Conservation (phyloP, 176 grass and related monocot species). For the Phoenix roebelenii region DNA sequence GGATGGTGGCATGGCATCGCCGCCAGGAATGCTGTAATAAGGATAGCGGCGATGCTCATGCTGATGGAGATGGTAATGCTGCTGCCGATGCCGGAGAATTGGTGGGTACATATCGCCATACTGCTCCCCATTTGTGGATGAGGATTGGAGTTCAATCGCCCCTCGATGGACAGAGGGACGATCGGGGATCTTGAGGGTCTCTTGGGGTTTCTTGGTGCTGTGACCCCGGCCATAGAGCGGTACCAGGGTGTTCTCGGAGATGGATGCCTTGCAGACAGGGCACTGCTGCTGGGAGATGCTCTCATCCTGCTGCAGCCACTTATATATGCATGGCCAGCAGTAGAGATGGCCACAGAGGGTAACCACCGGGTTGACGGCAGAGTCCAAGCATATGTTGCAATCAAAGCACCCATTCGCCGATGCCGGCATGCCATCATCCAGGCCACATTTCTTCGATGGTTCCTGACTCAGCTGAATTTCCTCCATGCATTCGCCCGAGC, state of each 20-base stretch:
- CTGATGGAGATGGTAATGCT: neutral
- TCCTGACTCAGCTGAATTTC: too few relatives aligned
- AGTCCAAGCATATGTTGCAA: conserved; percentile 92
- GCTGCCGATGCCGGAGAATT: neutral
- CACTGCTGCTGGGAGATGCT: conserved; percentile 27
- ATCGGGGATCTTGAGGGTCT: conserved; percentile 20
- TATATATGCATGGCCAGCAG: conserved; percentile 98
- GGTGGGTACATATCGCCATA: too few relatives aligned
- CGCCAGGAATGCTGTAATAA: too few relatives aligned
- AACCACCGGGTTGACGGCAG: conserved; percentile 66
- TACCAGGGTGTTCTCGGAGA: conserved; percentile 44
- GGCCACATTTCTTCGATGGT: too few relatives aligned
- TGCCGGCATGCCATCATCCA: too few relatives aligned
- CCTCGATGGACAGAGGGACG: conserved; percentile 16
- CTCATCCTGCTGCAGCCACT: conserved; percentile 54
- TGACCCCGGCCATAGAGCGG: conserved; percentile 84
- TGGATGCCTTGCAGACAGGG: conserved; percentile 73
- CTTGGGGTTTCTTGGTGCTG: conserved; percentile 17
- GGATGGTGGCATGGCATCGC: neutral
- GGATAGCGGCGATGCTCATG: neutral
- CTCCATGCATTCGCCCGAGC: too few relatives aligned
- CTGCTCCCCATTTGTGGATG: too few relatives aligned
- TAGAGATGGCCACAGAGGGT: conserved; percentile 93
- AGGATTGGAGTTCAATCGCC: too few relatives aligned
- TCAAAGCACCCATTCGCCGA: conserved; percentile 44